Base-by-base conservation (phyloP, 129 eudicot species). In the Mikania micrantha region DNA sequence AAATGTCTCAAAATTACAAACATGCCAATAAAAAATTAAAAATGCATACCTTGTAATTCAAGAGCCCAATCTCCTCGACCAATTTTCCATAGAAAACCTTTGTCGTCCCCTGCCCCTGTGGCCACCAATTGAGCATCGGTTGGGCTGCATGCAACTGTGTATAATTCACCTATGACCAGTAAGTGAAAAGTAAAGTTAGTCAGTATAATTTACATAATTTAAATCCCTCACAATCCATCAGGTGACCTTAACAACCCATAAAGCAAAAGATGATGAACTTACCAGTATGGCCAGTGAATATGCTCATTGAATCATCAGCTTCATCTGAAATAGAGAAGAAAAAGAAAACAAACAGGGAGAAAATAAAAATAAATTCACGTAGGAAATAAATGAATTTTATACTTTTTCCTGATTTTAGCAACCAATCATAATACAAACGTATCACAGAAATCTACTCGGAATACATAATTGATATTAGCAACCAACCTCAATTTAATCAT, bases 71-170 rank as follows among this genome's bases (percentile, higher is more conserved):
- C 97, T 70, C 95, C 98, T 82, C 71, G 88, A 60, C 88, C 88
- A 56, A 94, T 82, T 64, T 62, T 87, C 97, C 97, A 94, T 20
- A 94, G 61, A 78, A 87, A 94, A 32, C 99, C 99, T 80, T 67
- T 89, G 74, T 94, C 97, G 66, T 94, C 99, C 44, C 95, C 96
- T 39, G 87, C 99, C 34, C 99, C 99, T n/a, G 97, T 94, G 61
- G 95, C 99, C 69, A 94, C 99, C 77, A 94, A 68, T 22, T 78
- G 75, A 53, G 88, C 77, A 71, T 94, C 97, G 11, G 88, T 83
- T 29, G 99, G 97, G 75, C 97, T 89, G 77, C 99, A 89, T 3
- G 88, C 93, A 67, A 82, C 95, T 39, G 95, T 73, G 82, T 89
- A 94, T 21, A 94, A 47, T 74, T 94, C 99, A 79, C 88, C 97